Percentiles rank a stretch among this genome's conserved stretches.
phyloP scores from a whole-genome alignment of 1,284 basidiomycete genomes.

The Puccinia coronata region DNA sequence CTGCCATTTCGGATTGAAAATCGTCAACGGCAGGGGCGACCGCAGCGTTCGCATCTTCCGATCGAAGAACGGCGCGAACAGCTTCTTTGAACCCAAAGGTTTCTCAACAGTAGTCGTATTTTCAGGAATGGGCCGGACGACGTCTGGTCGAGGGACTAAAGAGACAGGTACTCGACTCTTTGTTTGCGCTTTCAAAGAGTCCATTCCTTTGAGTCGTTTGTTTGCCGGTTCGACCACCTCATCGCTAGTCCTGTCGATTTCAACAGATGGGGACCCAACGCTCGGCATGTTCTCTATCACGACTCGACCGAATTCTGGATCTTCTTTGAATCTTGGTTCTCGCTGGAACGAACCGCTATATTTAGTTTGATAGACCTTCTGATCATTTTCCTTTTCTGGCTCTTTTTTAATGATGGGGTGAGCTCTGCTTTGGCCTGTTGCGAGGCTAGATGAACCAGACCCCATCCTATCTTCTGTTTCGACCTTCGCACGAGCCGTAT shows the following conservation, averaged over 20 bases:
- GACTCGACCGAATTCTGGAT: not conserved
- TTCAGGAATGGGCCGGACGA: not conserved
- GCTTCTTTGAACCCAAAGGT: not conserved
- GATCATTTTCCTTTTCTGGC: not conserved
- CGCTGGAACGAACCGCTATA: not conserved
- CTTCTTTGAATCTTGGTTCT: too few species aligned
- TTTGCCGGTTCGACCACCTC: not conserved
- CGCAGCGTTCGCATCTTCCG: not conserved
- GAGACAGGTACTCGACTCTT: not conserved
- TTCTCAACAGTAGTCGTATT: not conserved
- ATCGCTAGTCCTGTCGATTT: not conserved
- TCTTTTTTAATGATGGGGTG: not conserved
- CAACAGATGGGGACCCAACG: not conserved
- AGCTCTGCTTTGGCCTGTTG: not conserved
- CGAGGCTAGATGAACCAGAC: not conserved
- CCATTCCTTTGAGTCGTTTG: not conserved
- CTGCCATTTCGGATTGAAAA: conserved; percentile 20
- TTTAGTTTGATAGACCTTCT: not conserved
- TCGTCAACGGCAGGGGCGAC: not conserved
- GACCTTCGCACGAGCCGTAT: not conserved
- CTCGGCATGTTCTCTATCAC: not conserved
- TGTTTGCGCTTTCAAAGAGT: not conserved
- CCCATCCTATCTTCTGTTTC: not conserved
- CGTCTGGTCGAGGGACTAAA: not conserved
- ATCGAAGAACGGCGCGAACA: conserved; percentile 8